Percentiles rank a stretch among this genome's conserved stretches.
Conservation (phyloP, 2,329 filamentous ascomycete genomes). For the Biscogniauxia sp. region DNA sequence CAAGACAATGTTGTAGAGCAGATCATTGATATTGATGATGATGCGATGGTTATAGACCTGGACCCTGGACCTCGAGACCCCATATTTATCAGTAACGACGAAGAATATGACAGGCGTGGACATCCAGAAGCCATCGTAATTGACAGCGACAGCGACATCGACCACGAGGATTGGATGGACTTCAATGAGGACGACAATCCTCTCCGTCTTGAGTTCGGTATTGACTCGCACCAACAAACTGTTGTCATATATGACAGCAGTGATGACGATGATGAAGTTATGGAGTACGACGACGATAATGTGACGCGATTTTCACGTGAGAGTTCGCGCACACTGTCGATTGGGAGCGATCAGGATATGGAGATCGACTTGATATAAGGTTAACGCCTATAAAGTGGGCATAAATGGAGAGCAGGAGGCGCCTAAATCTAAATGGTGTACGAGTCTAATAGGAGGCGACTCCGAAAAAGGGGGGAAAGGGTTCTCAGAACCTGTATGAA, state of each 20-base stretch:
- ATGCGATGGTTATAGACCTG: background rate
- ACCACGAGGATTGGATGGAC: too few relatives aligned
- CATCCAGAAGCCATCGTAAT: background rate
- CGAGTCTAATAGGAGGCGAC: too few relatives aligned
- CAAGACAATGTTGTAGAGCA: constrained; percentile 10
- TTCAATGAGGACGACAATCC: too few relatives aligned
- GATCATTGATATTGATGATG: background rate
- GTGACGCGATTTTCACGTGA: constrained; percentile 4
- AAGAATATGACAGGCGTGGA: background rate
- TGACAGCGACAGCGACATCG: constrained; percentile 2
- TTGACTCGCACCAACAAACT: background rate
- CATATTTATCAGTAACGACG: background rate
- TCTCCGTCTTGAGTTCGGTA: too few relatives aligned
- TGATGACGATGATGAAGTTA: background rate
- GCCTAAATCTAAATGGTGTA: too few relatives aligned
- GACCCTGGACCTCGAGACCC: background rate
- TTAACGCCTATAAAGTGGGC: too few relatives aligned
- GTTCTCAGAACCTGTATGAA: too few relatives aligned
- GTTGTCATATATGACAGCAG: background rate
- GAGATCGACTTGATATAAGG: too few relatives aligned
- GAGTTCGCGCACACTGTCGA: constrained; percentile 11
- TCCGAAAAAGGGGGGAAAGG: too few relatives aligned
- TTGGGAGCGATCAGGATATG: constrained; percentile 5
- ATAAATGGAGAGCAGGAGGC: too few relatives aligned
- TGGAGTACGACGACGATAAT: background rate